Conservation (phyloP, 2,329 filamentous ascomycete genomes). For the Fusarium zealandicum region DNA sequence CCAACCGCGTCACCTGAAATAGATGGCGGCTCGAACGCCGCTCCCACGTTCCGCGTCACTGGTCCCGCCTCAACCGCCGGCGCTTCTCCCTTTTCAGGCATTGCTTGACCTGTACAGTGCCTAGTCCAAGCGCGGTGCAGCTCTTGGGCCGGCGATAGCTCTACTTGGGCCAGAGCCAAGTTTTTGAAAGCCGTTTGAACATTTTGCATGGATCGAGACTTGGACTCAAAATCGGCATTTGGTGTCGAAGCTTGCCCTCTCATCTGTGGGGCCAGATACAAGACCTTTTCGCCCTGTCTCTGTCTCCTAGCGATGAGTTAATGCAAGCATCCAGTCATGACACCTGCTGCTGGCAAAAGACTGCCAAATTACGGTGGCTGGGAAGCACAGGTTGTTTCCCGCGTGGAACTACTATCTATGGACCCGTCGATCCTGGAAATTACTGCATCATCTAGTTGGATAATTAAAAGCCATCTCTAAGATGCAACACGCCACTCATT, state of each 20-base stretch:
- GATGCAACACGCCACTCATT: too few species aligned
- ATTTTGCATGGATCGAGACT: conserved; percentile 19
- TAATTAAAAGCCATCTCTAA: too few species aligned
- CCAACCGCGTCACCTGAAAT: conserved; percentile 22
- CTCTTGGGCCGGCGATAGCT: conserved; percentile 7
- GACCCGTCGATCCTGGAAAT: not conserved
- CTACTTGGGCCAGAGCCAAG: conserved; percentile 14
- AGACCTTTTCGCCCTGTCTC: not conserved
- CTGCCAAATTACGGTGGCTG: conserved; percentile 14
- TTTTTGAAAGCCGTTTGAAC: conserved; percentile 10
- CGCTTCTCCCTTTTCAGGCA: conserved; percentile 31
- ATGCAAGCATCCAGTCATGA: not conserved
- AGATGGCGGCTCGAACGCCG: conserved; percentile 15
- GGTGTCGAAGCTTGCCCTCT: conserved; percentile 1
- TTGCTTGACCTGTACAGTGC: conserved; percentile 13
- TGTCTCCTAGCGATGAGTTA: not conserved
- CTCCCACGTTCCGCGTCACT: conserved; percentile 12
- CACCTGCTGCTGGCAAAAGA: not conserved
- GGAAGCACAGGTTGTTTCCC: not conserved
- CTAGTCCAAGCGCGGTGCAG: not conserved
- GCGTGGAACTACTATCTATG: not conserved
- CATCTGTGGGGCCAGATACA: conserved; percentile 4
- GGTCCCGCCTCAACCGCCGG: conserved; percentile 12
- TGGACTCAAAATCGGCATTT: conserved; percentile 17
- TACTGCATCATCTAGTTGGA: not conserved